A percentile compares a stretch with the other conserved stretches of the same genome.
These are phyloP conservation scores for Iberis pinnata DNA, from an alignment of 345 rosid genomes.

Conservation along the genomic window DNA sequence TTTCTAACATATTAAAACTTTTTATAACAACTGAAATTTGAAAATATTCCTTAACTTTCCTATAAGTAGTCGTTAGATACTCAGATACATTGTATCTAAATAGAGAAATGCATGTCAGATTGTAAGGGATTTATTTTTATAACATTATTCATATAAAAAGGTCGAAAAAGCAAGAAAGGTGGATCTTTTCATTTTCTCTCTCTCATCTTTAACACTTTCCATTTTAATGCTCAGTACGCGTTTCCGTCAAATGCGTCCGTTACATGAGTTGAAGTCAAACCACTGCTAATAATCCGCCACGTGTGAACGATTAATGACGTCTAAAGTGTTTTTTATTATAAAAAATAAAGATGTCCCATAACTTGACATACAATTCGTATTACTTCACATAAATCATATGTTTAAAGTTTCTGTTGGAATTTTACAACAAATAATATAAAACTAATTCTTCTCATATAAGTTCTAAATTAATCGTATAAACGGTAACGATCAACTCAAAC, in stretches of 20 bases:
- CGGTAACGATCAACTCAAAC: no score
- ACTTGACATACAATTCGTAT: no score
- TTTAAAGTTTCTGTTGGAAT: no score
- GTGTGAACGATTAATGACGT: background rate
- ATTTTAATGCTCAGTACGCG: conserved; percentile 19
- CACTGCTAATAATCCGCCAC: background rate
- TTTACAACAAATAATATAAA: no score
- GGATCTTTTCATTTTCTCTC: background rate
- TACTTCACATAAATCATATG: no score
- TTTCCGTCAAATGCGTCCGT: conserved; percentile 22
- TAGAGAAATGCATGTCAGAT: background rate
- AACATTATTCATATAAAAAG: no score
- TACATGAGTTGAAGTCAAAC: conserved; percentile 1
- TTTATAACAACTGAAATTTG: no score
- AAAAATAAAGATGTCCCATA: no score
- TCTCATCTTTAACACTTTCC: background rate
- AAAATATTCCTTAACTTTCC: conserved; percentile 6
- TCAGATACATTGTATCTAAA: conserved; percentile 7
- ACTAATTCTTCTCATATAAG: no score
- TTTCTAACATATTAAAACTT: no score
- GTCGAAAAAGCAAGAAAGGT: background rate
- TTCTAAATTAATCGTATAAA: no score
- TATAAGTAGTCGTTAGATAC: conserved; percentile 12
- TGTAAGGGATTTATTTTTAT: background rate
- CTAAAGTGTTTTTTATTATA: no score